phyloP scores from a whole-genome alignment of 2,329 filamentous ascomycete species.

The Alternaria metachromatica region DNA sequence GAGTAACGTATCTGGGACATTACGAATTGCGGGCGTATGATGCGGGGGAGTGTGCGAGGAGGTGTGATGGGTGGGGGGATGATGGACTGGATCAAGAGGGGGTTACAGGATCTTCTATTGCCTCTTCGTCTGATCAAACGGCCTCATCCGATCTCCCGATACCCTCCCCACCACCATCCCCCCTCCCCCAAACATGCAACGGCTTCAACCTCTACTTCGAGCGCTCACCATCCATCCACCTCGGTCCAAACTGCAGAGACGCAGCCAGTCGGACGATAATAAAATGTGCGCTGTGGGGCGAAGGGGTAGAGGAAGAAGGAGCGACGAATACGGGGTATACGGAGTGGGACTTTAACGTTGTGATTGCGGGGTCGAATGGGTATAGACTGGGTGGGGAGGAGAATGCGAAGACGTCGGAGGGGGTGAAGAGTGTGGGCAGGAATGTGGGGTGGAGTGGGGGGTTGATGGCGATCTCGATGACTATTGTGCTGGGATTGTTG shows the following conservation, averaged over 20 bases:
- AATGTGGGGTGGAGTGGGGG: background rate
- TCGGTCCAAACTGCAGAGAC: background rate
- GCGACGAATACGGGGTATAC: conserved; percentile 3
- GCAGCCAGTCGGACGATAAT: conserved; percentile 3
- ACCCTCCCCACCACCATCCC: too few species aligned
- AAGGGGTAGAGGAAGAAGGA: background rate
- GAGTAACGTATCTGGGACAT: background rate
- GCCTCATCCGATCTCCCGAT: too few species aligned
- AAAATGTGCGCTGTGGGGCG: conserved; percentile 13
- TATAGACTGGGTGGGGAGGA: background rate
- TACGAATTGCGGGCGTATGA: conserved; percentile 2
- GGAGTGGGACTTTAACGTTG: conserved; percentile 9
- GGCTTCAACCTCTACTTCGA: conserved; percentile 15
- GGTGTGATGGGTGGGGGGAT: background rate
- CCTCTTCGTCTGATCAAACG: too few species aligned
- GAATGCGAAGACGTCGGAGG: background rate
- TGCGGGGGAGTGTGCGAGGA: background rate
- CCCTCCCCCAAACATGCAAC: background rate
- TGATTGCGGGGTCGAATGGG: conserved; percentile 7
- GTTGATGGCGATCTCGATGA: background rate
- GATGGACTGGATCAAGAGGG: too few species aligned
- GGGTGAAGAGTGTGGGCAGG: background rate
- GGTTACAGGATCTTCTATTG: too few species aligned
- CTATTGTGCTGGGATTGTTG: background rate
- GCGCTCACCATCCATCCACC: conserved; percentile 1